A percentile compares a stretch with the other conserved stretches of the same genome.
Conservation (phyloP, 768 basidiomycete genomes). For the Gloeophyllum trabeum region DNA sequence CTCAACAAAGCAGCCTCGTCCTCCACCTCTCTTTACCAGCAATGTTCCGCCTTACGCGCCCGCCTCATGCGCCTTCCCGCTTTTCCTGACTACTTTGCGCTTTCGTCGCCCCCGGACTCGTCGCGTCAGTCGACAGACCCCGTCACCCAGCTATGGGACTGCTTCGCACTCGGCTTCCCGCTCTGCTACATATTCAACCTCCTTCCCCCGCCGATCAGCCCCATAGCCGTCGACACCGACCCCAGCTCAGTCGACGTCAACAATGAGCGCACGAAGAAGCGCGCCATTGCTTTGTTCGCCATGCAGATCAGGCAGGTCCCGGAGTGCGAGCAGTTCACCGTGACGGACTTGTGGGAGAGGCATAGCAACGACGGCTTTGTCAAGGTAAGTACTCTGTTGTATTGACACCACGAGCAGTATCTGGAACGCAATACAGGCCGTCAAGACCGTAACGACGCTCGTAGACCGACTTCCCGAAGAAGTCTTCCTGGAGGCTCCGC, state of each 20-base stretch:
- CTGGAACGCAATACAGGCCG: constrained; percentile 43
- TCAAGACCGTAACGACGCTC: constrained; percentile 79
- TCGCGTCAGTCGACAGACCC: constrained; percentile 77
- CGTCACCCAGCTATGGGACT: constrained; percentile 90
- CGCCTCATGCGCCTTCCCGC: constrained; percentile 71
- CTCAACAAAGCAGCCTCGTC: constrained; percentile 88
- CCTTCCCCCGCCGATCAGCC: constrained; percentile 39
- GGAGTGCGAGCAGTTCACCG: constrained; percentile 74
- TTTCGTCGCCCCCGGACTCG: constrained; percentile 44
- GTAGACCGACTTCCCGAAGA: constrained; percentile 65
- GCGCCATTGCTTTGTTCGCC: constrained; percentile 82
- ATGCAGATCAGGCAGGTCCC: constrained; percentile 74
- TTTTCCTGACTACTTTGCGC: constrained; percentile 59
- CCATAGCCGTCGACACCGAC: constrained; percentile 50
- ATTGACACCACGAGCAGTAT: constrained; percentile 1
- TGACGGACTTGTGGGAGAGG: constrained; percentile 84
- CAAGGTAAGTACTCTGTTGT: constrained; percentile 48
- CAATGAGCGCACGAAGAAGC: constrained; percentile 81
- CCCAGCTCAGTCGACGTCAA: constrained; percentile 51
- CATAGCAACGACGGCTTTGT: constrained; percentile 91
- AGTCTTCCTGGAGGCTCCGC: constrained; percentile 51
- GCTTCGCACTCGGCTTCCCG: constrained; percentile 85
- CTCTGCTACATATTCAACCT: constrained; percentile 96
- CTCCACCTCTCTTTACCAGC: constrained; percentile 84
- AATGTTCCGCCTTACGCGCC: constrained; percentile 70